Percentiles rank a stretch among this genome's conserved stretches.
Evolutionary conservation across 805 yeast genomes (phyloP).

Genomic region (Debaryomyces castellii): DNA sequence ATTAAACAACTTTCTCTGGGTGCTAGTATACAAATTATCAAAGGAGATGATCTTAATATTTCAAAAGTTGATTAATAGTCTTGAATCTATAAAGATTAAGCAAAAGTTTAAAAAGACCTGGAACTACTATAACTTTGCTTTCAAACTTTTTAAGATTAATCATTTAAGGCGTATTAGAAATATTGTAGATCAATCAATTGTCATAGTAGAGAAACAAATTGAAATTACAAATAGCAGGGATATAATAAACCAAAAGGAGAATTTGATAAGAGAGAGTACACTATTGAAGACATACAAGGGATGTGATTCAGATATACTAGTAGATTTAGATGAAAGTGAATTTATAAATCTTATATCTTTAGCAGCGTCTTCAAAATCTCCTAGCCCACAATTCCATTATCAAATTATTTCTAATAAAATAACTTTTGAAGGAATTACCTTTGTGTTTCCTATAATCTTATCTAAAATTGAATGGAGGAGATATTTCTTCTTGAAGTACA

Average conservation of each 20-base stretch:
- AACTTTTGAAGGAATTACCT: constrained; percentile 5
- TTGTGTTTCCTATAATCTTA: constrained; percentile 10
- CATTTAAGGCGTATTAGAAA: constrained; percentile 17
- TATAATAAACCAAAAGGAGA: constrained; percentile 3
- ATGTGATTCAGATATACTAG: not conserved
- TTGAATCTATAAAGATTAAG: constrained; percentile 5
- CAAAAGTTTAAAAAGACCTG: constrained; percentile 5
- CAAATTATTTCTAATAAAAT: constrained; percentile 1
- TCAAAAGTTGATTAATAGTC: constrained; percentile 5
- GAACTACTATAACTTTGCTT: constrained; percentile 16
- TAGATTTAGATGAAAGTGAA: constrained; percentile 5
- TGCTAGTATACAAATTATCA: constrained; percentile 16
- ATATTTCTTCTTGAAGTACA: constrained; percentile 15
- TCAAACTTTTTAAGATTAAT: constrained; percentile 14
- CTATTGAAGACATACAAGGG: constrained; percentile 1
- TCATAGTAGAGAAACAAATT: constrained; percentile 14
- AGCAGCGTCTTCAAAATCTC: not conserved
- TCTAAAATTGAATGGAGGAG: constrained; percentile 17
- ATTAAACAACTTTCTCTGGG: constrained; percentile 17
- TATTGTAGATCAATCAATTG: constrained; percentile 14
- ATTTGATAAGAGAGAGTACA: not conserved
- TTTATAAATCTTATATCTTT: not conserved
- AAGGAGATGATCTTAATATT: constrained; percentile 12
- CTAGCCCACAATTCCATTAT: not conserved
- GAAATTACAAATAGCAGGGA: constrained; percentile 5